These are phyloP conservation scores for Lophium mytilinum DNA, from an alignment of 495 filamentous ascomycete genomes.

Conservation along the genomic window DNA sequence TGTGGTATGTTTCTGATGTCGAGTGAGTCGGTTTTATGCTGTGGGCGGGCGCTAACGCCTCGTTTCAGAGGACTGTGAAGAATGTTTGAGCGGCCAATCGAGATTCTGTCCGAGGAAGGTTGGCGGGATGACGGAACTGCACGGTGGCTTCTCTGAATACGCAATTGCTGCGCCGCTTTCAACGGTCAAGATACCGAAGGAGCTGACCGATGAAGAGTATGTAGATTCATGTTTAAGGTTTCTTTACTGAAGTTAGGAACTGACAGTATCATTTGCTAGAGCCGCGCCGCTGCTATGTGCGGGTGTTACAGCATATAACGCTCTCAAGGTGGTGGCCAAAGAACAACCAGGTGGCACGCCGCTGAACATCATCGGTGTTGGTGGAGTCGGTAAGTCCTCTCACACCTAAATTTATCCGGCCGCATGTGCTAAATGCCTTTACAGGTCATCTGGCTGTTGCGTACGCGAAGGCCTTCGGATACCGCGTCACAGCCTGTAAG, in stretches of 20 bases:
- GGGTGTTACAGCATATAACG: background rate
- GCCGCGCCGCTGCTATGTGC: background rate
- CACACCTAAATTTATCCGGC: background rate
- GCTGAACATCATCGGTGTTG: background rate
- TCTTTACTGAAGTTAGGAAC: background rate
- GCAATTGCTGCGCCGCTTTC: background rate
- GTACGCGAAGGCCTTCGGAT: background rate
- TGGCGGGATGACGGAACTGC: background rate
- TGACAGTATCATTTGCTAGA: background rate
- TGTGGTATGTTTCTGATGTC: background rate
- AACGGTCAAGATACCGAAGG: background rate
- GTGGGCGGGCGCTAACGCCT: too few species aligned
- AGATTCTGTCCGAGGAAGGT: background rate
- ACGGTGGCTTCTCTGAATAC: background rate
- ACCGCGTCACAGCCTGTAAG: background rate
- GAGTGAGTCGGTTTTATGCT: too few species aligned
- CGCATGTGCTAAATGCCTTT: background rate
- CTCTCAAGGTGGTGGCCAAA: background rate
- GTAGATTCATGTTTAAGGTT: background rate
- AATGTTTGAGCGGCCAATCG: background rate
- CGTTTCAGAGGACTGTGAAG: background rate
- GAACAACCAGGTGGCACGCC: background rate
- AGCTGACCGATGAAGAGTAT: background rate
- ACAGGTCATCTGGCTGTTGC: background rate
- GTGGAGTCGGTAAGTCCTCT: background rate